Percentiles rank a stretch among this genome's conserved stretches.
Evolutionary conservation across 2,329 filamentous ascomycete genomes (phyloP).

Genomic region (Huntiella decipiens): DNA sequence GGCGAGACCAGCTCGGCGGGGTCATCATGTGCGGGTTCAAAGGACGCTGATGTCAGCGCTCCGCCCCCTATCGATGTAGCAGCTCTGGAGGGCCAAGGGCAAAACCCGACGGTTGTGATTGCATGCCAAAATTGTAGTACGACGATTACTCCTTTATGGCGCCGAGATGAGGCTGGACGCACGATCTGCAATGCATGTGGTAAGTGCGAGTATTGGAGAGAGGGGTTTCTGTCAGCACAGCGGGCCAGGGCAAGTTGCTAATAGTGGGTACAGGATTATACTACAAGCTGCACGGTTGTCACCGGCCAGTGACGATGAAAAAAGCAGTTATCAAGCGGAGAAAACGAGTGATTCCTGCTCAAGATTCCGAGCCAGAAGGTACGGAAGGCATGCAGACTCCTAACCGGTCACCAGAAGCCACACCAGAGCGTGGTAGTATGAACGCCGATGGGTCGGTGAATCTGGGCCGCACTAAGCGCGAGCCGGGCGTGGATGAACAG

Average conservation of each 20-base stretch:
- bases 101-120: constrained; percentile 47
- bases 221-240: background rate
- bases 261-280: constrained; percentile 68
- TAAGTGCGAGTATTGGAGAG: constrained; percentile 28
- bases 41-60: constrained; percentile 4
- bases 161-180: constrained; percentile 81
- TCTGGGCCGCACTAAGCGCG: constrained; percentile 29
- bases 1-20: constrained; percentile 17
- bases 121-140: constrained; percentile 95
- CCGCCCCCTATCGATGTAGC: constrained; percentile 19
- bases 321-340: constrained; percentile 91
- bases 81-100: constrained; percentile 24
- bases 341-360: constrained; percentile 79
- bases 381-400: constrained; percentile 28
- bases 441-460: constrained; percentile 49
- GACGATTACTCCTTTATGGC: constrained; percentile 90
- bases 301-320: constrained; percentile 95
- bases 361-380: constrained; percentile 27
- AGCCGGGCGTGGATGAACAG: constrained; percentile 14
- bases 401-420: constrained; percentile 20
- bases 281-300: constrained; percentile 85
- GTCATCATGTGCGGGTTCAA: constrained; percentile 4
- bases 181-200: constrained; percentile 98
- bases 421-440: constrained; percentile 32
- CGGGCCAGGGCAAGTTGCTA: constrained; percentile 19